A percentile compares a stretch with the other conserved stretches of the same genome.
phyloP scores from a whole-genome alignment of 176 grass and related monocot genomes.

The Lolium rigidum region DNA sequence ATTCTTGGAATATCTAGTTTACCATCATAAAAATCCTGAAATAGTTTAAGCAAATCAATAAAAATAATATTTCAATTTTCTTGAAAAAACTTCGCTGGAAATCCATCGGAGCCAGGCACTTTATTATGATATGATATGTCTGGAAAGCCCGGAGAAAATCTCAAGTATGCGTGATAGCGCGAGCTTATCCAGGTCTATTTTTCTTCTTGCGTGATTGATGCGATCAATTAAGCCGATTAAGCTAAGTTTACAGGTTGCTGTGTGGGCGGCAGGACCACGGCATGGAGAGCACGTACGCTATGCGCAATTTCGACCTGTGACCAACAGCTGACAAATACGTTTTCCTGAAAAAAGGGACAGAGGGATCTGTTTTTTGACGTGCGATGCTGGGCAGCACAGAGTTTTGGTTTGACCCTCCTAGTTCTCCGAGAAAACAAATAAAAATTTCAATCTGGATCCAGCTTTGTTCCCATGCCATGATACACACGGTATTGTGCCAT shows the following conservation, averaged over 20 bases:
- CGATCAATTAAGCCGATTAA: neutral
- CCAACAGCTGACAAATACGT: neutral
- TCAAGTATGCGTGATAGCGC: neutral
- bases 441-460: neutral
- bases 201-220: neutral
- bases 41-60: no score
- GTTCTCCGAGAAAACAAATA: neutral
- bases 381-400: neutral
- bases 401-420: conserved; percentile 4
- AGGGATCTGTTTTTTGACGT: neutral
- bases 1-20: no score
- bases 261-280: neutral
- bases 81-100: no score
- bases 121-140: neutral
- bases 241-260: neutral
- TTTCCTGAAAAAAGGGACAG: neutral
- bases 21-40: no score
- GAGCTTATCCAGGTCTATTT: neutral
- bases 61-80: no score
- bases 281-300: conserved; percentile 23
- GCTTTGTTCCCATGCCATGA: conserved; percentile 17
- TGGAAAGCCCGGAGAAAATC: neutral
- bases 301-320: conserved; percentile 21
- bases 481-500: neutral
- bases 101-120: no score